These are phyloP conservation scores for Kwoniella europaea DNA, from an alignment of 768 basidiomycete species.

Conservation along the genomic window DNA sequence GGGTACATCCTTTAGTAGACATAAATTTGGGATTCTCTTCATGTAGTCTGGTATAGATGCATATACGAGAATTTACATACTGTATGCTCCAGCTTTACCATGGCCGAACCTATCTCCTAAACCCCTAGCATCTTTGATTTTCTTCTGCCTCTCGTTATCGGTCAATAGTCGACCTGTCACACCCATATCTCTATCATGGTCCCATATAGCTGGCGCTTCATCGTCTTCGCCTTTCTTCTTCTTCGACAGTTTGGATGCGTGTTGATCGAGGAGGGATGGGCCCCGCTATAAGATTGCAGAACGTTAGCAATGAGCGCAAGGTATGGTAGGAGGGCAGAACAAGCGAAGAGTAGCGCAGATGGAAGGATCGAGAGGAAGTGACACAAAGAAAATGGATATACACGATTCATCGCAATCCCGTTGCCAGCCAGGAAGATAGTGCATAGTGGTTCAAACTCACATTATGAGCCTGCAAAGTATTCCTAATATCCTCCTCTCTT, in stretches of 20 bases:
- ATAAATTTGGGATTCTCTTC: background rate
- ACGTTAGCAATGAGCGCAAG: background rate
- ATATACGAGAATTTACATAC: constrained; percentile 23
- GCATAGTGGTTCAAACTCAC: constrained; percentile 35
- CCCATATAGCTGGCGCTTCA: constrained; percentile 78
- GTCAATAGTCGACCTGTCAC: constrained; percentile 87
- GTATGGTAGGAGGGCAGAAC: constrained; percentile 2
- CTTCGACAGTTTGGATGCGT: constrained; percentile 37
- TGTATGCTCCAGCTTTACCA: constrained; percentile 58
- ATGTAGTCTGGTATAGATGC: background rate
- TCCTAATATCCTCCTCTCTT: constrained; percentile 72
- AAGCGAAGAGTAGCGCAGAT: background rate
- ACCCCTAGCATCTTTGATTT: constrained; percentile 79
- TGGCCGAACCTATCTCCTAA: constrained; percentile 81
- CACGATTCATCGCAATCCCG: no score
- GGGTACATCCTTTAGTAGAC: no score
- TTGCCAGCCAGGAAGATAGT: background rate
- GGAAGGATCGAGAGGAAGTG: background rate
- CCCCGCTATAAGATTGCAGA: constrained; percentile 28
- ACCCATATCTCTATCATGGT: constrained; percentile 87
- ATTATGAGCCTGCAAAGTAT: constrained; percentile 74
- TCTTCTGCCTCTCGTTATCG: constrained; percentile 74
- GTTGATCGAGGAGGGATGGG: constrained; percentile 53
- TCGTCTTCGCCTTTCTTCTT: constrained; percentile 61
- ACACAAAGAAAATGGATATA: background rate